A percentile compares a stretch with the other conserved stretches of the same genome.
phyloP scores from a whole-genome alignment of 1,284 basidiomycete genomes.

The Trichosporon asahii region DNA sequence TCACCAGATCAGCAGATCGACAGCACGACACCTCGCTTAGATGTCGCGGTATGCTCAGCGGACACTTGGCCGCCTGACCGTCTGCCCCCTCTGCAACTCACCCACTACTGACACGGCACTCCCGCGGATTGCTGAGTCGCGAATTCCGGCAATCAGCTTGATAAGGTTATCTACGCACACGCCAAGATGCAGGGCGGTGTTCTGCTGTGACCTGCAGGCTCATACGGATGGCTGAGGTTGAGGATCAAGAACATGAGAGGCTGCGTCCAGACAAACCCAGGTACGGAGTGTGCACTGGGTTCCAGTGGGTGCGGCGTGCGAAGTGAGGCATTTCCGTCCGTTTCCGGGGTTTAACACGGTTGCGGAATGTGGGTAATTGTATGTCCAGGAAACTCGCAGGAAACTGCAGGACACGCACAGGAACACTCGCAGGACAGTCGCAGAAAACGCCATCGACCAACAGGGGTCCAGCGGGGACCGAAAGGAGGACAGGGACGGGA shows the following conservation, averaged over 20 bases:
- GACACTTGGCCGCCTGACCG: neutral
- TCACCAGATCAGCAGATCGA: conserved; percentile 1
- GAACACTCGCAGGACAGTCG: neutral
- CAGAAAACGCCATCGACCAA: neutral
- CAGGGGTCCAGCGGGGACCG: neutral
- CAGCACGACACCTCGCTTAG: neutral
- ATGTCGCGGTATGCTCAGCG: neutral
- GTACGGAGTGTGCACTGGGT: neutral
- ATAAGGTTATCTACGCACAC: neutral
- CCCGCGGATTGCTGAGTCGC: neutral
- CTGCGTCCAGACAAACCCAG: neutral
- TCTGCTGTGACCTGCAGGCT: neutral
- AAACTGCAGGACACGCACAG: neutral
- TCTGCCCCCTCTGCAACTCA: neutral
- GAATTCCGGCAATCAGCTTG: neutral
- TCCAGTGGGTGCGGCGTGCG: neutral
- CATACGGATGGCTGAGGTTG: neutral
- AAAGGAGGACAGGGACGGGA: neutral
- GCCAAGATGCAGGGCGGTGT: neutral
- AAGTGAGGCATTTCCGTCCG: neutral
- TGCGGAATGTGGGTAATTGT: conserved; percentile 1
- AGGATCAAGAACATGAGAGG: neutral
- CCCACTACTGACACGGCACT: neutral
- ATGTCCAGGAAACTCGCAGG: neutral
- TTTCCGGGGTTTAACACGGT: neutral